phyloP scores from a whole-genome alignment of 345 rosid species.

The Lepidium aucheri region DNA sequence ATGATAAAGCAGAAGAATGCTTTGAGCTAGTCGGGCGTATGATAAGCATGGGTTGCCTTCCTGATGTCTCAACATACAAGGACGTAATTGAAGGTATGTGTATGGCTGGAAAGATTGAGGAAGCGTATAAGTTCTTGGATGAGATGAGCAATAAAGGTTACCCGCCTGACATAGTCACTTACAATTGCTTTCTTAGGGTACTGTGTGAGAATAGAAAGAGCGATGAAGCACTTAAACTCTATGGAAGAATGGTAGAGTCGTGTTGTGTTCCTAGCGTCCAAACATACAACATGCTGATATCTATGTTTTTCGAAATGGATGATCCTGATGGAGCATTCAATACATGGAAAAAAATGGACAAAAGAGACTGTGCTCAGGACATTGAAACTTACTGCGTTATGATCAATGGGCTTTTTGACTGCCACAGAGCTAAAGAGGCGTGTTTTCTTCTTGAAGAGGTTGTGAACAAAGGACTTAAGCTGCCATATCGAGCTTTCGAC shows the following conservation, averaged over 20 bases:
- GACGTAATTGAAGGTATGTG: conserved; percentile 83
- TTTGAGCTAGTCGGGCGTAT: conserved; percentile 63
- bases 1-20: conserved; percentile 54
- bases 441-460: conserved; percentile 63
- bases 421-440: conserved; percentile 60
- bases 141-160: conserved; percentile 82
- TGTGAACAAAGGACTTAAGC: conserved; percentile 53
- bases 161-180: conserved; percentile 84
- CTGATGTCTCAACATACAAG: conserved; percentile 84
- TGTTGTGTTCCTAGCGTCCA: conserved; percentile 81
- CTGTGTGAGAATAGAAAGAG: conserved; percentile 56
- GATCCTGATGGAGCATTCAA: conserved; percentile 66
- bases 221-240: conserved; percentile 69
- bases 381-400: conserved; percentile 69
- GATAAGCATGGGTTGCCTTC: conserved; percentile 75
- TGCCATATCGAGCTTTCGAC: conserved; percentile 64
- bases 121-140: conserved; percentile 70
- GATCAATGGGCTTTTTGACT: conserved; percentile 81
- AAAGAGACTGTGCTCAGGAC: conserved; percentile 51
- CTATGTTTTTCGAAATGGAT: conserved; percentile 65
- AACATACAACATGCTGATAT: conserved; percentile 74
- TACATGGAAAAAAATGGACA: conserved; percentile 78
- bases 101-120: conserved; percentile 58
- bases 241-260: conserved; percentile 49
- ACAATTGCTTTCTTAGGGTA: conserved; percentile 82